phyloP scores from a whole-genome alignment of 192 early-diverging fungal genomes.

The Kickxella alabastrina region DNA sequence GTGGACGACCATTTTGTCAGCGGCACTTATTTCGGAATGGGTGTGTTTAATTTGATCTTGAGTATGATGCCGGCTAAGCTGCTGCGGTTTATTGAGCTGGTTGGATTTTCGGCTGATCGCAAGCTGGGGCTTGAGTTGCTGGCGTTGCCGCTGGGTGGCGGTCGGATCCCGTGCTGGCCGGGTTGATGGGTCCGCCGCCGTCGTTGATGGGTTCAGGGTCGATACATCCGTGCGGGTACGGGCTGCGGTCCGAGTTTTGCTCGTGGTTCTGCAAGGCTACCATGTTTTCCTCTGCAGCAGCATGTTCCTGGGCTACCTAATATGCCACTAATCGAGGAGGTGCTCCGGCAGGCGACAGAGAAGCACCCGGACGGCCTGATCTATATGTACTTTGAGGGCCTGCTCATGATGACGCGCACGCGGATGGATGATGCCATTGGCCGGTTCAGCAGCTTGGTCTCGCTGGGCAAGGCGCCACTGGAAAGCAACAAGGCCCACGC shows the following conservation, averaged over 20 bases:
- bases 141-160: conserved; percentile 72
- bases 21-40: conserved; percentile 74
- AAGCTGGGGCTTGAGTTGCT: conserved; percentile 69
- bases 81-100: conserved; percentile 73
- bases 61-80: conserved; percentile 70
- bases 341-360: conserved; percentile 55
- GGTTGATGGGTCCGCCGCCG: conserved; percentile 24
- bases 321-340: conserved; percentile 57
- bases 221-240: conserved; percentile 49
- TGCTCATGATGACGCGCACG: conserved; percentile 57
- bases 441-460: conserved; percentile 50
- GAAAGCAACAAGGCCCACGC: no score
- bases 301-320: conserved; percentile 67
- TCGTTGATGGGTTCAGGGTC: conserved; percentile 3
- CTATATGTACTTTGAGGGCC: conserved; percentile 68
- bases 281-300: conserved; percentile 70
- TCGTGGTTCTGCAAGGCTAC: conserved; percentile 68
- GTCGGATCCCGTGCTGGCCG: conserved; percentile 6
- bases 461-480: conserved; percentile 8
- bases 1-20: conserved; percentile 81
- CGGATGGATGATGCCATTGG: conserved; percentile 58
- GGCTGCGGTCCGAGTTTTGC: conserved; percentile 75
- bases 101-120: conserved; percentile 79
- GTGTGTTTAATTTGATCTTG: conserved; percentile 74
- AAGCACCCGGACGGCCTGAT: conserved; percentile 67